phyloP scores from a whole-genome alignment of 2,329 filamentous ascomycete genomes.

The Colletotrichum cuscutae region DNA sequence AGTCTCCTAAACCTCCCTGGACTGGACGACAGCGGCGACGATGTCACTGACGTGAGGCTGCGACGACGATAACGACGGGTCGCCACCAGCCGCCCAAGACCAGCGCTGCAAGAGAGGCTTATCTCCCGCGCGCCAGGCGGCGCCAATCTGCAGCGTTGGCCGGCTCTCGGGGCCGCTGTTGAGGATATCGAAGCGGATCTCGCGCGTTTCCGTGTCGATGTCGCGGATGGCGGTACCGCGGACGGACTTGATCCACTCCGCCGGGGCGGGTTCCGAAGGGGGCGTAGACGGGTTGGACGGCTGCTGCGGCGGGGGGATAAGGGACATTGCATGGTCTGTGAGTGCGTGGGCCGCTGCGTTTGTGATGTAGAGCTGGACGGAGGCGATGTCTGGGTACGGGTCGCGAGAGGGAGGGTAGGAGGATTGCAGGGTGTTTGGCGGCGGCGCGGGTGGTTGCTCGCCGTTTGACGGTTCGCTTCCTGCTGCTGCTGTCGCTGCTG shows the following conservation, averaged over 20 bases:
- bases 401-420: conserved; percentile 56
- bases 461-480: background rate
- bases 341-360: conserved; percentile 54
- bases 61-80: background rate
- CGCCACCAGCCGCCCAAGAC: conserved; percentile 42
- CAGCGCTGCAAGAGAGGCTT: conserved; percentile 39
- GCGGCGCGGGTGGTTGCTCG: conserved; percentile 37
- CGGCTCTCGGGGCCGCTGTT: conserved; percentile 34
- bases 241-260: conserved; percentile 43
- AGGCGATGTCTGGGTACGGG: conserved; percentile 55
- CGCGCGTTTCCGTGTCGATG: conserved; percentile 40
- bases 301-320: conserved; percentile 7
- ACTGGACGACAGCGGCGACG: conserved; percentile 27
- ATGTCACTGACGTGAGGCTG: conserved; percentile 16
- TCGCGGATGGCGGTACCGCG: conserved; percentile 47
- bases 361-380: conserved; percentile 58
- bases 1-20: conserved; percentile 25
- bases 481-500: background rate
- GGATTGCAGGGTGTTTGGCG: conserved; percentile 45
- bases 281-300: background rate
- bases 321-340: conserved; percentile 46
- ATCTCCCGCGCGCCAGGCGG: conserved; percentile 32
- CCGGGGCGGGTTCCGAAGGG: conserved; percentile 6
- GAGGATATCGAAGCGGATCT: conserved; percentile 46
- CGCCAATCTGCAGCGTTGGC: conserved; percentile 38